A percentile compares a stretch with the other conserved stretches of the same genome.
These are phyloP conservation scores for Geum urbanum DNA, from an alignment of 306 rosid species.

Conservation along the genomic window DNA sequence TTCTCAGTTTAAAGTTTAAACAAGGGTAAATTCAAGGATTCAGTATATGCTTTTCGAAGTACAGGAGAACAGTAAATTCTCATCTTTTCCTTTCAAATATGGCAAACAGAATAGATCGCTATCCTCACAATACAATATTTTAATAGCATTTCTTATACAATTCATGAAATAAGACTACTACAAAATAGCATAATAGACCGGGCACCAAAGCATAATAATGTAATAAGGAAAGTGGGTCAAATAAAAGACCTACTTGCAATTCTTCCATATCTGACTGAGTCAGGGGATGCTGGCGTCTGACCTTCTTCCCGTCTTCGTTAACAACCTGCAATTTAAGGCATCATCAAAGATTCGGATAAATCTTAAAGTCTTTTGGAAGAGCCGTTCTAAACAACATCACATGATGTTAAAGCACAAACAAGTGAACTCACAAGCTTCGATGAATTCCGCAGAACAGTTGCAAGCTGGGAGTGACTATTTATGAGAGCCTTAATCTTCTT, in stretches of 20 bases:
- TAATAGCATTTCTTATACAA: constrained; percentile 13
- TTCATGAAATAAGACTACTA: constrained; percentile 14
- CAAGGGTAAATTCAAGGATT: constrained; percentile 5
- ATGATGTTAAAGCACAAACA: constrained; percentile 14
- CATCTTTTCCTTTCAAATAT: too few relatives aligned
- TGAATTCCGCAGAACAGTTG: constrained; percentile 76
- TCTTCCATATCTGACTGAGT: constrained; percentile 83
- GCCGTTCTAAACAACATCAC: not conserved
- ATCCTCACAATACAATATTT: not conserved
- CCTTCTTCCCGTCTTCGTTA: constrained; percentile 90
- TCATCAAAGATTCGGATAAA: constrained; percentile 11
- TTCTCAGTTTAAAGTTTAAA: constrained; percentile 18
- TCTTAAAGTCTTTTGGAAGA: not conserved
- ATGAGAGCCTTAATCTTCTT: constrained; percentile 92
- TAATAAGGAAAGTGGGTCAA: constrained; percentile 9
- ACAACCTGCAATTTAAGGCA: constrained; percentile 57
- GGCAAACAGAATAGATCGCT: too few relatives aligned
- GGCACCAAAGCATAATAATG: constrained; percentile 8
- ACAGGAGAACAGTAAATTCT: not conserved
- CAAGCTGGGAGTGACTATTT: constrained; percentile 72
- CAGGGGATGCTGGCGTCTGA: constrained; percentile 65
- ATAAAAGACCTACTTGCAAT: constrained; percentile 62
- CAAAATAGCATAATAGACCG: constrained; percentile 18
- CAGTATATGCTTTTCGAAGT: too few relatives aligned
- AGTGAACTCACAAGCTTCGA: constrained; percentile 74